A percentile compares a stretch with the other conserved stretches of the same genome.
phyloP scores from a whole-genome alignment of 139 green algal genomes.

The Ulvella scutata region DNA sequence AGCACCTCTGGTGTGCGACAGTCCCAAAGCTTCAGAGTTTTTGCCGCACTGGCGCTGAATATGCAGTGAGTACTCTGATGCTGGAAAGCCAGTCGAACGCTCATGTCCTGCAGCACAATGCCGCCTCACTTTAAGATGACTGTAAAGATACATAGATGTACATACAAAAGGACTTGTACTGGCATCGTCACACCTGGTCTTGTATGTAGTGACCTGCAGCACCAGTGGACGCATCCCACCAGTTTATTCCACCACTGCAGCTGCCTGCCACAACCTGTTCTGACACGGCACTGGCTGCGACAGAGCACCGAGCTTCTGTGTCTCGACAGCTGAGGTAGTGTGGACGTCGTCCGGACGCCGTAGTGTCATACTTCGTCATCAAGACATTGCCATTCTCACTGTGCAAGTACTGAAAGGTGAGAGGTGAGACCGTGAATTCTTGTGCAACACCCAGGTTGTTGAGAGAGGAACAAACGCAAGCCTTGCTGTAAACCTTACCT shows the following conservation, averaged over 20 bases:
- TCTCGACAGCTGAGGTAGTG: neutral
- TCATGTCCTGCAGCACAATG: neutral
- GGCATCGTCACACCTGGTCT: neutral
- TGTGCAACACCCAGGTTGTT: neutral
- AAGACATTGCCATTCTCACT: neutral
- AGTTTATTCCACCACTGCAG: neutral
- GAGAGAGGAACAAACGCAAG: neutral
- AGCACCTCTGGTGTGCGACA: neutral
- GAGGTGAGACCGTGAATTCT: neutral
- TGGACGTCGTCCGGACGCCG: neutral
- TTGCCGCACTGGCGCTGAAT: neutral
- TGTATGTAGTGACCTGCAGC: neutral
- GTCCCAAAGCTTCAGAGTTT: neutral
- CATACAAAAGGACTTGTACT: no score
- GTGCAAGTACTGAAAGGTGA: neutral
- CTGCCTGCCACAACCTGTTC: neutral
- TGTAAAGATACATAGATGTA: no score
- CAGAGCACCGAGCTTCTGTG: neutral
- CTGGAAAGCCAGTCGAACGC: neutral
- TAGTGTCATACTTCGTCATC: neutral
- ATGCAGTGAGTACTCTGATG: neutral
- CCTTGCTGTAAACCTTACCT: no score
- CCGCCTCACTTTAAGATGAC: no score
- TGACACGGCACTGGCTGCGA: neutral
- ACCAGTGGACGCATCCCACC: neutral